Conservation (phyloP, 2,329 filamentous ascomycete species). For the Neurospora sp. region DNA sequence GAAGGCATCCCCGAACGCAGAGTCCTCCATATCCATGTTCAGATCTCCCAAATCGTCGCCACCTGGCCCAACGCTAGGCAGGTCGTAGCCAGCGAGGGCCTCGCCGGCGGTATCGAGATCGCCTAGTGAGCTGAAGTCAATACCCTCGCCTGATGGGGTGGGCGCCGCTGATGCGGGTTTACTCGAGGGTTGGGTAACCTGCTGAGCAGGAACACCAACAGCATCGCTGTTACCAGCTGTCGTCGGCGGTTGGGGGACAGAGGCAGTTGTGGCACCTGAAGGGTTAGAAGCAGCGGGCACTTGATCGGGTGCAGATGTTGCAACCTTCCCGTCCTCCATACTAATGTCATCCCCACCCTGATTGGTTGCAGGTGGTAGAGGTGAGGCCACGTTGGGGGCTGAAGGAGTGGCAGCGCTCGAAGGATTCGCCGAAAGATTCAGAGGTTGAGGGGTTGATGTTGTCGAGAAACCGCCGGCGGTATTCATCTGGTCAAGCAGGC, state of each 20-base stretch:
- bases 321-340: constrained; percentile 40
- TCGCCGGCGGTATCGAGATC: constrained; percentile 64
- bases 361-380: constrained; percentile 26
- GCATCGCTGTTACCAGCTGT: background rate
- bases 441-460: constrained; percentile 48
- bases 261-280: background rate
- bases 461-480: constrained; percentile 42
- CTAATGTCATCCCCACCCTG: constrained; percentile 35
- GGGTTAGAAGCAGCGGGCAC: constrained; percentile 11
- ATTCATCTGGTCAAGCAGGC: constrained; percentile 60
- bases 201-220: background rate
- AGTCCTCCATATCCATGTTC: constrained; percentile 64
- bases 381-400: constrained; percentile 36
- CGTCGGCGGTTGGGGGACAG: background rate
- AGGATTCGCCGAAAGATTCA: constrained; percentile 42
- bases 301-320: constrained; percentile 36
- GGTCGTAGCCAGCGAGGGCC: constrained; percentile 57
- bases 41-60: constrained; percentile 42
- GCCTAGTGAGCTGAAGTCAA: constrained; percentile 54
- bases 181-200: constrained; percentile 15
- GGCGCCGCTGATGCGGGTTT: constrained; percentile 32
- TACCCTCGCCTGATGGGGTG: constrained; percentile 40
- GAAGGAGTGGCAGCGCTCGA: constrained; percentile 50
- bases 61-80: constrained; percentile 38
- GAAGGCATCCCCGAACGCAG: constrained; percentile 76